A percentile compares a stretch with the other conserved stretches of the same genome.
Conservation (phyloP, 257 asterid species). For the Hygrophila difformis region DNA sequence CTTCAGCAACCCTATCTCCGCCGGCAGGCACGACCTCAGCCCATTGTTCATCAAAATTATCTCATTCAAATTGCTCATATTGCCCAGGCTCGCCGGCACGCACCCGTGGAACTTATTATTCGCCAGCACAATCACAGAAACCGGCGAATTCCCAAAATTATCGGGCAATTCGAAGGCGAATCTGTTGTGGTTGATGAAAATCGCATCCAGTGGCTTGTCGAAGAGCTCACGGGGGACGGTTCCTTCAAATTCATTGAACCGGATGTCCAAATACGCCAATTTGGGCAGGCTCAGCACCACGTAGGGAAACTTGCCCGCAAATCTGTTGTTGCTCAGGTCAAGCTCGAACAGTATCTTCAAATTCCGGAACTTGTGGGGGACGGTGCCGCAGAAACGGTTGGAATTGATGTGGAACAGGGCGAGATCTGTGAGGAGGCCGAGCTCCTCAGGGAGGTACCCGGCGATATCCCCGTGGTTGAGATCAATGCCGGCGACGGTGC, state of each 20-base stretch:
- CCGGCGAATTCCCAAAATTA: conserved; percentile 86
- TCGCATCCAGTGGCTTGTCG: conserved; percentile 75
- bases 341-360: conserved; percentile 59
- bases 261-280: conserved; percentile 52
- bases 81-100: conserved; percentile 69
- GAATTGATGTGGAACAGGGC: conserved; percentile 74
- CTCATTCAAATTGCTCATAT: conserved; percentile 69
- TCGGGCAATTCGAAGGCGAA: conserved; percentile 74
- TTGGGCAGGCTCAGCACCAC: conserved; percentile 62
- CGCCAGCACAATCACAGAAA: conserved; percentile 73
- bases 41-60: conserved; percentile 57
- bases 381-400: conserved; percentile 71
- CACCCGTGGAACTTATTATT: conserved; percentile 78
- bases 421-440: conserved; percentile 73
- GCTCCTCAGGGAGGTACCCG: conserved; percentile 79
- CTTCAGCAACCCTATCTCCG: conserved; percentile 59
- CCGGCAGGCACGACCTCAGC: conserved; percentile 71
- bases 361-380: conserved; percentile 46
- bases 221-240: conserved; percentile 58
- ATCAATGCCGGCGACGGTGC: conserved; percentile 73
- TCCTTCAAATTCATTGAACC: conserved; percentile 82
- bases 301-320: conserved; percentile 81
- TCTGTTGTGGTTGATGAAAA: conserved; percentile 72
- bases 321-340: conserved; percentile 80
- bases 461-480: conserved; percentile 91